Conservation (phyloP, 176 grass and related monocot genomes). For the Phragmites australis region DNA sequence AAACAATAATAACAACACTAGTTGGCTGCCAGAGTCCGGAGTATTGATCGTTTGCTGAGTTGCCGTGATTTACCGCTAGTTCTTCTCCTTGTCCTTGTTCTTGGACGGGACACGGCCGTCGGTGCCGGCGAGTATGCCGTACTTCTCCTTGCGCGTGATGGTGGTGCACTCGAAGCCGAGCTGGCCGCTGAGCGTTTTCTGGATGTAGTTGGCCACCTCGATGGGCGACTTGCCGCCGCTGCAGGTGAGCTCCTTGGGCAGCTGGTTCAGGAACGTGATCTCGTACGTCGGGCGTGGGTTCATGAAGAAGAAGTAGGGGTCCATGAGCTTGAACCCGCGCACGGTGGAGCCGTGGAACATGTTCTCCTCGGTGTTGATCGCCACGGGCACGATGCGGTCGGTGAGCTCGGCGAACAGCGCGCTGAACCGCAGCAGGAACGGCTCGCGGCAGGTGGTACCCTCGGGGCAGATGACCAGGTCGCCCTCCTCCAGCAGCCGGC, state of each 20-base stretch:
- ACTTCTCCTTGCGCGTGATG: constrained; percentile 96
- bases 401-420: constrained; percentile 98
- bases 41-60: not conserved
- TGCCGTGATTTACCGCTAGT: constrained; percentile 21
- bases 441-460: constrained; percentile 94
- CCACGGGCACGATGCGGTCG: constrained; percentile 91
- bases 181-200: constrained; percentile 69
- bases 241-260: constrained; percentile 80
- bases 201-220: constrained; percentile 96
- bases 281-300: constrained; percentile 89
- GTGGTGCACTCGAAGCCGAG: constrained; percentile 92
- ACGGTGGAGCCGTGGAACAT: constrained; percentile 90
- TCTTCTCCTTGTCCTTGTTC: constrained; percentile 64
- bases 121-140: constrained; percentile 77
- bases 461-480: constrained; percentile 97
- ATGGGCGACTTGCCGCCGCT: constrained; percentile 74
- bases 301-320: constrained; percentile 98
- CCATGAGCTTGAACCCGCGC: constrained; percentile 87
- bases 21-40: not conserved
- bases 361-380: constrained; percentile 75
- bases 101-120: constrained; percentile 70
- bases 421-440: constrained; percentile 91
- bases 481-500: constrained; percentile 74
- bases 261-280: constrained; percentile 88
- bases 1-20: constrained; percentile 47